Percentiles rank a stretch among this genome's conserved stretches.
Evolutionary conservation across 169 alveolate species (phyloP).

Genomic region (Plasmodium fragile): DNA sequence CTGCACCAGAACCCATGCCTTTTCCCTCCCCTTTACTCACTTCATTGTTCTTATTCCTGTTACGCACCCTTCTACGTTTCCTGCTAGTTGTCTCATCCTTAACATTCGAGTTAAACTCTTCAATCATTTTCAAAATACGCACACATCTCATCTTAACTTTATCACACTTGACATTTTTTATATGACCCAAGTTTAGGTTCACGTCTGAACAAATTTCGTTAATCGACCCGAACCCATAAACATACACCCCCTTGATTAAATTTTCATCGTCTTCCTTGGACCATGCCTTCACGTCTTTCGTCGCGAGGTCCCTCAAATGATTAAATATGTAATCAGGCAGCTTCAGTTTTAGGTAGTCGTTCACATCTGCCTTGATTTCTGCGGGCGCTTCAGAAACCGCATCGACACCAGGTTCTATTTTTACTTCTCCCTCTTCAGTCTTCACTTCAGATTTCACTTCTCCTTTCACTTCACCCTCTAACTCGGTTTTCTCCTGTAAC

Average conservation of each 20-base stretch:
- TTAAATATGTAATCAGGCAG: constrained; percentile 80
- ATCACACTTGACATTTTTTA: constrained; percentile 85
- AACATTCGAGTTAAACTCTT: constrained; percentile 38
- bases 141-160: constrained; percentile 85
- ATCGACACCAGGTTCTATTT: constrained; percentile 25
- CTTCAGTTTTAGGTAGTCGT: constrained; percentile 74
- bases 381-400: constrained; percentile 7
- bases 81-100: constrained; percentile 18
- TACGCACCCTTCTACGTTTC: constrained; percentile 16
- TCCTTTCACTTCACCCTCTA: not conserved
- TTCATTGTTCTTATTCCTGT: not conserved
- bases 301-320: constrained; percentile 77
- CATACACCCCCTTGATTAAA: constrained; percentile 88
- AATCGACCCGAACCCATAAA: constrained; percentile 92
- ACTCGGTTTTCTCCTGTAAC: not conserved
- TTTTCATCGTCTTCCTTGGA: constrained; percentile 84
- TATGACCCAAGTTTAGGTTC: constrained; percentile 81
- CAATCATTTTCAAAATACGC: constrained; percentile 83
- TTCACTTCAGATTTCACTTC: not conserved
- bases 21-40: not conserved
- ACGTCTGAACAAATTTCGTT: constrained; percentile 88
- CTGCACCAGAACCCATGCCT: not conserved
- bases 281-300: constrained; percentile 88
- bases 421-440: constrained; percentile 3
- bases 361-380: constrained; percentile 19